Percentiles rank a stretch among this genome's conserved stretches.
These are phyloP conservation scores for Eucommia ulmoides DNA, from an alignment of 257 asterid genomes.

Conservation along the genomic window DNA sequence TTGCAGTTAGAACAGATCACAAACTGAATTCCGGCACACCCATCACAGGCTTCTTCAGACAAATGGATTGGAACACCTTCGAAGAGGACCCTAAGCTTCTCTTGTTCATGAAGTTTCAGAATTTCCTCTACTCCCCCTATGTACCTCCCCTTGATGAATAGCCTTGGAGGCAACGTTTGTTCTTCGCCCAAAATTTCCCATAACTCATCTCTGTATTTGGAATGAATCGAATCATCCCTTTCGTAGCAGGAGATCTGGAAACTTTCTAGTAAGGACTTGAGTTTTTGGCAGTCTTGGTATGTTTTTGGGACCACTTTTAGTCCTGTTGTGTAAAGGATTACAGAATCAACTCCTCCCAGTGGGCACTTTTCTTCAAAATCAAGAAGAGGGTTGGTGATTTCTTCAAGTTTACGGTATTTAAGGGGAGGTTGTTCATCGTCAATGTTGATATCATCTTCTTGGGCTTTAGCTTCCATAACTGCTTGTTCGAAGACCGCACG, in stretches of 20 bases:
- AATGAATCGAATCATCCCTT: slow-evolving; percentile 63
- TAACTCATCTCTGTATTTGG: slow-evolving; percentile 64
- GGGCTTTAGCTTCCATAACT: neutral
- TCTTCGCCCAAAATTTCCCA: slow-evolving; percentile 38
- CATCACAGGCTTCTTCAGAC: slow-evolving; percentile 28
- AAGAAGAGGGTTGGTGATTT: neutral
- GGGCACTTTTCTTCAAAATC: slow-evolving; percentile 39
- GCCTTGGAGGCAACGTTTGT: no score
- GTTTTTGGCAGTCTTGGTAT: slow-evolving; percentile 49
- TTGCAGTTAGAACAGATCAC: slow-evolving; percentile 40
- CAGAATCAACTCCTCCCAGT: slow-evolving; percentile 35
- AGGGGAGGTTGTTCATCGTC: neutral
- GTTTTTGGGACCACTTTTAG: slow-evolving; percentile 72
- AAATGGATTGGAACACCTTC: slow-evolving; percentile 39
- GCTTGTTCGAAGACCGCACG: neutral
- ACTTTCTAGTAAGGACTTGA: slow-evolving; percentile 47
- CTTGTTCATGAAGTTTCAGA: slow-evolving; percentile 55
- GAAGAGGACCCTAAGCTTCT: slow-evolving; percentile 29
- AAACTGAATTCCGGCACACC: slow-evolving; percentile 48
- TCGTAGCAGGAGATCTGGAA: slow-evolving; percentile 39
- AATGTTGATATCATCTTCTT: neutral
- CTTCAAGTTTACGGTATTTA: neutral
- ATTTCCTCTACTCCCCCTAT: slow-evolving; percentile 81
- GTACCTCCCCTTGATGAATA: slow-evolving; percentile 46
- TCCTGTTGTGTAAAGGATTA: slow-evolving; percentile 67